phyloP scores from a whole-genome alignment of 306 rosid species.

The Lagenaria siceraria region DNA sequence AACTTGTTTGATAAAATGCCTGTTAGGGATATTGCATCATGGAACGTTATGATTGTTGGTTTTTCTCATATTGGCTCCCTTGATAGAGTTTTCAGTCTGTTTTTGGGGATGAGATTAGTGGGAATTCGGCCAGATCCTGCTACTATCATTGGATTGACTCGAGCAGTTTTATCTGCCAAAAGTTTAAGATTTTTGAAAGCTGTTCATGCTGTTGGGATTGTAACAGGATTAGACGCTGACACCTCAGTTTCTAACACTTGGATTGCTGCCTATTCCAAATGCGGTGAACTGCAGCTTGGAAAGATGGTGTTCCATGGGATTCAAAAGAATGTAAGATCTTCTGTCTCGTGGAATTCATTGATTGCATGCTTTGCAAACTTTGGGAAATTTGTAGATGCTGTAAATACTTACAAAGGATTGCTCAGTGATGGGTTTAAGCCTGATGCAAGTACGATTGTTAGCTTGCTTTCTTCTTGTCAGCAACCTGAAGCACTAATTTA shows the following conservation, averaged over 20 bases:
- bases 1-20: slow-evolving; percentile 39
- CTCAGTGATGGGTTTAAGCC: slow-evolving; percentile 28
- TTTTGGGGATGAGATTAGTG: slow-evolving; percentile 35
- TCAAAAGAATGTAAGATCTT: slow-evolving; percentile 31
- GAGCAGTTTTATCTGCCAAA: slow-evolving; percentile 16
- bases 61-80: slow-evolving; percentile 28
- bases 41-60: slow-evolving; percentile 54
- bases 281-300: slow-evolving; percentile 31
- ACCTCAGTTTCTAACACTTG: slow-evolving; percentile 47
- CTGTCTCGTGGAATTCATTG: slow-evolving; percentile 63
- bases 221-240: slow-evolving; percentile 27
- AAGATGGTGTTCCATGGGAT: slow-evolving; percentile 27
- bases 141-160: slow-evolving; percentile 36
- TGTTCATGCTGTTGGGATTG: slow-evolving; percentile 41
- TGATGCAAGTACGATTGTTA: slow-evolving; percentile 43
- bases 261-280: slow-evolving; percentile 58
- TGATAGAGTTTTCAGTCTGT: slow-evolving; percentile 20
- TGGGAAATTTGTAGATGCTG: slow-evolving; percentile 21
- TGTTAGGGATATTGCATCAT: slow-evolving; percentile 35
- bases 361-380: slow-evolving; percentile 47
- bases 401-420: slow-evolving; percentile 34
- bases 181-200: slow-evolving; percentile 24
- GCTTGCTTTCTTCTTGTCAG: slow-evolving; percentile 36
- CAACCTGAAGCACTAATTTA: slow-evolving; percentile 32
- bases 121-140: slow-evolving; percentile 40